These are phyloP conservation scores for Hypoxylon rubiginosum DNA, from an alignment of 2,329 filamentous ascomycete genomes.

Conservation along the genomic window DNA sequence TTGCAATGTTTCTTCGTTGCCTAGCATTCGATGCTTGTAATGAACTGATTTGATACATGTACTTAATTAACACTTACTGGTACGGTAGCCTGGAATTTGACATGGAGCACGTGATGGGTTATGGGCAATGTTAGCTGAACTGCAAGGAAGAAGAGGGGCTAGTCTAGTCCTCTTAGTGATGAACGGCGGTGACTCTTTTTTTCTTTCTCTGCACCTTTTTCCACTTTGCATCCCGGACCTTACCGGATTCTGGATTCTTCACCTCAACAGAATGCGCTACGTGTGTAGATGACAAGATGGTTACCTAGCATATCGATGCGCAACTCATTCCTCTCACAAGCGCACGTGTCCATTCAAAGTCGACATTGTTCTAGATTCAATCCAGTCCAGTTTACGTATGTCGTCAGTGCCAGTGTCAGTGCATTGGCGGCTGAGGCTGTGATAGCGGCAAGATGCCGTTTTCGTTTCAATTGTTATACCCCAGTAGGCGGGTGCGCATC, in stretches of 20 bases:
- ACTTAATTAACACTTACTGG: constrained; percentile 1
- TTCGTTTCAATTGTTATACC: constrained; percentile 9
- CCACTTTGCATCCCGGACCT: constrained; percentile 10
- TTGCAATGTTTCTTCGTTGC: constrained; percentile 8
- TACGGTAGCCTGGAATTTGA: constrained; percentile 1
- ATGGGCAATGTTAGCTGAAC: constrained; percentile 12
- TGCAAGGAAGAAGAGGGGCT: constrained; percentile 15
- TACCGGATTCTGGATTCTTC: neutral
- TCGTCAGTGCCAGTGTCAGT: constrained; percentile 1
- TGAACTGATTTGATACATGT: too few species aligned
- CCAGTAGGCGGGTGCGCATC: neutral
- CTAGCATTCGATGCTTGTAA: constrained; percentile 1
- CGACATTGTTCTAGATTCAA: constrained; percentile 32
- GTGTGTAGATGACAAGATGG: constrained; percentile 5
- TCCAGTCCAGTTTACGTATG: constrained; percentile 1
- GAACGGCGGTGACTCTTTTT: constrained; percentile 20
- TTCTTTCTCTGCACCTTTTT: constrained; percentile 20
- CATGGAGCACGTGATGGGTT: constrained; percentile 10
- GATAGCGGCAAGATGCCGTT: constrained; percentile 1
- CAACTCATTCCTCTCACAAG: constrained; percentile 14
- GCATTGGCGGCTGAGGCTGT: constrained; percentile 23
- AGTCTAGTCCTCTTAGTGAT: neutral
- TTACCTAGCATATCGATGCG: constrained; percentile 14
- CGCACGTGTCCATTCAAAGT: constrained; percentile 18
- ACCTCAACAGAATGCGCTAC: constrained; percentile 1